These are phyloP conservation scores for Russula earlei DNA, from an alignment of 768 basidiomycete genomes.

Conservation along the genomic window DNA sequence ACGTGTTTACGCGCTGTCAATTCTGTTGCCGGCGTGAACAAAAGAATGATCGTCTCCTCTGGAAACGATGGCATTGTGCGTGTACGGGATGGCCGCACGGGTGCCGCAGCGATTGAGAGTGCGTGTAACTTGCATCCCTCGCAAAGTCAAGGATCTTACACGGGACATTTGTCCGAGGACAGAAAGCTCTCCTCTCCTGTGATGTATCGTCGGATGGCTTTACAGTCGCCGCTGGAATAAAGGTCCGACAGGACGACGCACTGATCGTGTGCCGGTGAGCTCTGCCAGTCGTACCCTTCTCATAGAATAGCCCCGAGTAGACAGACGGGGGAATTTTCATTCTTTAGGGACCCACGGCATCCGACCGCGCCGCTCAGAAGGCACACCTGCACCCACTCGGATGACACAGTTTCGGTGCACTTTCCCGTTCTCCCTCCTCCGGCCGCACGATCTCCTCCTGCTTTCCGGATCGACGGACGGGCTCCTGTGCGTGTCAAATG, in stretches of 20 bases:
- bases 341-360: conserved; percentile 72
- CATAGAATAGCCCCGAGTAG: neutral
- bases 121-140: conserved; percentile 25
- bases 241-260: conserved; percentile 72
- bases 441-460: conserved; percentile 34
- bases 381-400: conserved; percentile 86
- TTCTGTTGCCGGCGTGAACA: conserved; percentile 33
- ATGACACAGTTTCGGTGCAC: conserved; percentile 76
- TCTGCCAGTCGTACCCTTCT: conserved; percentile 3
- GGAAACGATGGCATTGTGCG: conserved; percentile 65
- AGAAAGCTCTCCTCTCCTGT: conserved; percentile 47
- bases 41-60: conserved; percentile 47
- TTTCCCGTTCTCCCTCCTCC: conserved; percentile 21
- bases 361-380: conserved; percentile 56
- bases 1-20: conserved; percentile 43
- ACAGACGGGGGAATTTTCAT: neutral
- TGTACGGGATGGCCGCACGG: conserved; percentile 64
- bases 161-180: conserved; percentile 26
- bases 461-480: conserved; percentile 88
- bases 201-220: conserved; percentile 63
- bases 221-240: conserved; percentile 76
- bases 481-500: conserved; percentile 60
- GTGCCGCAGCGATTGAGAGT: conserved; percentile 49
- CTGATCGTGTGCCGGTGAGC: conserved; percentile 74
- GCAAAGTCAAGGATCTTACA: conserved; percentile 26